These are phyloP conservation scores for Diplocarpon rosae DNA, from an alignment of 2,329 filamentous ascomycete species.

Conservation along the genomic window DNA sequence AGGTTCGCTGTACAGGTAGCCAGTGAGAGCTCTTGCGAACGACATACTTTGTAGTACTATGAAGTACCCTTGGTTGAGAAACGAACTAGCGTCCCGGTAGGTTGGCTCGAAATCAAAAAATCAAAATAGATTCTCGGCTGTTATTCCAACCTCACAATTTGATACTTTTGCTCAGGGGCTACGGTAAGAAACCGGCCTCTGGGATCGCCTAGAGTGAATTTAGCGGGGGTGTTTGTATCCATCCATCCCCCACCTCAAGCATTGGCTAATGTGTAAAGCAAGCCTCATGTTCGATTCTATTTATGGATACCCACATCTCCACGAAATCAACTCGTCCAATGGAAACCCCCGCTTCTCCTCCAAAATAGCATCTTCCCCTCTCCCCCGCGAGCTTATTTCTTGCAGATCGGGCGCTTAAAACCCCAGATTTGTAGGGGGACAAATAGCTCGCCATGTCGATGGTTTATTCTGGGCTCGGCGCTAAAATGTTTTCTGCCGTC, in stretches of 20 bases:
- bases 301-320: too few species aligned
- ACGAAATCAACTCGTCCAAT: too few species aligned
- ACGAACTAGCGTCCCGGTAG: background rate
- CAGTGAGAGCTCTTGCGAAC: background rate
- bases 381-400: too few species aligned
- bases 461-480: conserved; percentile 7
- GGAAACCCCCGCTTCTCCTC: too few species aligned
- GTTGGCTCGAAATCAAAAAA: conserved; percentile 2
- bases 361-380: too few species aligned
- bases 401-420: background rate
- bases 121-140: conserved; percentile 4
- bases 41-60: too few species aligned
- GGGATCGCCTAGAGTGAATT: background rate
- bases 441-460: conserved; percentile 4
- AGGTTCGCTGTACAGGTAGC: background rate
- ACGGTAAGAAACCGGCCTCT: background rate
- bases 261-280: too few species aligned
- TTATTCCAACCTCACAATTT: background rate
- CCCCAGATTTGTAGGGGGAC: conserved; percentile 6
- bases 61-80: too few species aligned
- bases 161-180: background rate
- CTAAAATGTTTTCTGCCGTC: background rate
- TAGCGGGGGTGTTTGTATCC: background rate
- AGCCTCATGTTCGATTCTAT: too few species aligned
- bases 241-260: background rate